phyloP scores from a whole-genome alignment of 345 rosid species.

The Salix udensis region DNA sequence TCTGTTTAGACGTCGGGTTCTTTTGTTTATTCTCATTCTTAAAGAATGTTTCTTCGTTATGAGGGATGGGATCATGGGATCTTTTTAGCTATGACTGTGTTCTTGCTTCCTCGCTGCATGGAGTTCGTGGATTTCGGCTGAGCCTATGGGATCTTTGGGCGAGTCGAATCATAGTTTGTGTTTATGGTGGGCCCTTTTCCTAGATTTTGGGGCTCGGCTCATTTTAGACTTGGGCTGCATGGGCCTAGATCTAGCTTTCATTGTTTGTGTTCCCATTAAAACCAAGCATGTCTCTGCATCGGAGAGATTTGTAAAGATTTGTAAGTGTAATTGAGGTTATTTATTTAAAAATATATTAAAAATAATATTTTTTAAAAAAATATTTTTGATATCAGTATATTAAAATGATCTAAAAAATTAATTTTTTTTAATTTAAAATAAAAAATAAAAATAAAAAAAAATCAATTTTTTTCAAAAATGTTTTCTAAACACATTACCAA shows the following conservation, averaged over 20 bases:
- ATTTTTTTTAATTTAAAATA: too few relatives aligned
- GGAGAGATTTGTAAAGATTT: too few relatives aligned
- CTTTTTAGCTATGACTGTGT: constrained; percentile 5
- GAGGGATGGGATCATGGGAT: constrained; percentile 1
- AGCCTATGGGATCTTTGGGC: constrained; percentile 22
- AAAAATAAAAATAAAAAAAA: too few relatives aligned
- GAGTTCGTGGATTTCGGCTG: background rate
- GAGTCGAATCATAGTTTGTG: constrained; percentile 23
- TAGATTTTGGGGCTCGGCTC: background rate
- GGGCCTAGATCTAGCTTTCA: background rate
- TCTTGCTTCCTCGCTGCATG: constrained; percentile 8
- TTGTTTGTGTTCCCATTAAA: background rate
- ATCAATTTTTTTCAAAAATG: too few relatives aligned
- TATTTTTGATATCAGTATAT: too few relatives aligned
- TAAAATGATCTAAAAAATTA: too few relatives aligned
- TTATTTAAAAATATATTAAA: too few relatives aligned
- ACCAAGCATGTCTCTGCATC: background rate
- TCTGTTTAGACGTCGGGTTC: background rate
- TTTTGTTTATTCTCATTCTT: background rate
- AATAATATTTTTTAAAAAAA: too few relatives aligned
- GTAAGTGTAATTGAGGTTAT: too few relatives aligned
- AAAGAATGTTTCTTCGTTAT: background rate
- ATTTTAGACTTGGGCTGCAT: background rate
- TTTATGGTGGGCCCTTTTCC: constrained; percentile 13
- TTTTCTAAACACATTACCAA: too few relatives aligned